These are phyloP conservation scores for Flaveria sonorensis DNA, from an alignment of 129 eudicot genomes.

Conservation along the genomic window DNA sequence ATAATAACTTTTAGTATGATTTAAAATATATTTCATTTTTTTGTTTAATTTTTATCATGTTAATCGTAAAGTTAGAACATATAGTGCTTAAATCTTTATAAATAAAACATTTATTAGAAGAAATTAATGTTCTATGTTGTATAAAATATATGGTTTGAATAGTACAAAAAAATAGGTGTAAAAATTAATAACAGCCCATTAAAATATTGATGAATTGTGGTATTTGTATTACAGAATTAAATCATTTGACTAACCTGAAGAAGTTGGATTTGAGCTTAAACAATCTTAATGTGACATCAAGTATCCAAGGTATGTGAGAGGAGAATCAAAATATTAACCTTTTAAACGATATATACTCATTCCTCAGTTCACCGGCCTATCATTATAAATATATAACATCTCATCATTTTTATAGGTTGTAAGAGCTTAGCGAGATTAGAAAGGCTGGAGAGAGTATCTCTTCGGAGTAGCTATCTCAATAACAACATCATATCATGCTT, in stretches of 20 bases:
- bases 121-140: not conserved
- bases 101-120: not conserved
- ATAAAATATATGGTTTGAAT: not conserved
- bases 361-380: not conserved
- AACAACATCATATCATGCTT: not conserved
- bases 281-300: not conserved
- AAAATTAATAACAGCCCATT: not conserved
- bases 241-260: conserved; percentile 15
- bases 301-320: conserved; percentile 19
- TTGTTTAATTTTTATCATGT: no score
- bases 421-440: not conserved
- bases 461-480: not conserved
- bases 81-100: not conserved
- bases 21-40: no score
- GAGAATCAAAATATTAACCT: not conserved
- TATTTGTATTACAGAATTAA: not conserved
- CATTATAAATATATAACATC: not conserved
- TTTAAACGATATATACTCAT: not conserved
- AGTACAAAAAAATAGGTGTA: not conserved
- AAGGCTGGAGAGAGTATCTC: not conserved
- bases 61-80: not conserved
- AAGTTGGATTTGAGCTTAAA: conserved; percentile 8
- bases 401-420: not conserved
- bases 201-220: not conserved
- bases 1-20: no score